Base-by-base conservation (phyloP, 345 rosid species). In the Aquilaria malaccensis region DNA sequence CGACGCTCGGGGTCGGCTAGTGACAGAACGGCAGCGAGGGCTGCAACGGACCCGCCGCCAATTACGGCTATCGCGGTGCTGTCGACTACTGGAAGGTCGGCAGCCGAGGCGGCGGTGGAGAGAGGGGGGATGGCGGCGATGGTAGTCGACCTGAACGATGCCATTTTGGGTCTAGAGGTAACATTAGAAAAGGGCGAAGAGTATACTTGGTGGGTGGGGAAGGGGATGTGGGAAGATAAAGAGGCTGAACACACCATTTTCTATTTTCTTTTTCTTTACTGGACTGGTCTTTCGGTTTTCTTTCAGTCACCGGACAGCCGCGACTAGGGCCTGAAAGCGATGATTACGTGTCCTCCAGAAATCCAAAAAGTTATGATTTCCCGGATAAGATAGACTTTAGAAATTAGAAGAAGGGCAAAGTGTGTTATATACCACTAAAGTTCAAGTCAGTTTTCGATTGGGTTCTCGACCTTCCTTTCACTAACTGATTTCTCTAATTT, bases 11-110 rank as follows among this genome's bases (percentile, higher is more conserved):
- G 95, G 66, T 86, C 97, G 7, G 92, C 71, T 15, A 86, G 58
- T 2, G 97, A 85, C 51, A 89, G 78, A 29, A 86, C 81, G 31
- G 92, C 97, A 0, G 97, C 92, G 2, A 94, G 71, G 0, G 97
- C 95, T 5, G 99, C 96, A n/a, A 89, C 80, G 7, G 94, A 85
- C 9, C 98, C 79, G 2, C 97, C 97, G 0, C 97, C 89, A 4
- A 94, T 61, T 45, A 84, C 85, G 30, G 96, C 96, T 6, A 94
- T 67, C 2, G 96, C 80, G 2, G 89, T 69, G 6, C 85, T 55
- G 48, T 89, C 91, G 7, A 86, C 64, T 41, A 72, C 52, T 41
- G 84, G 61, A 49, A 81, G 15, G 47, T 84, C 83, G 22, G 75
- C 30, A 52, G 72, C 79, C 30, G 83, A 73, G 14, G 83, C 77